Conservation (phyloP, 805 yeast species). For the Torulaspora microellipsoides region DNA sequence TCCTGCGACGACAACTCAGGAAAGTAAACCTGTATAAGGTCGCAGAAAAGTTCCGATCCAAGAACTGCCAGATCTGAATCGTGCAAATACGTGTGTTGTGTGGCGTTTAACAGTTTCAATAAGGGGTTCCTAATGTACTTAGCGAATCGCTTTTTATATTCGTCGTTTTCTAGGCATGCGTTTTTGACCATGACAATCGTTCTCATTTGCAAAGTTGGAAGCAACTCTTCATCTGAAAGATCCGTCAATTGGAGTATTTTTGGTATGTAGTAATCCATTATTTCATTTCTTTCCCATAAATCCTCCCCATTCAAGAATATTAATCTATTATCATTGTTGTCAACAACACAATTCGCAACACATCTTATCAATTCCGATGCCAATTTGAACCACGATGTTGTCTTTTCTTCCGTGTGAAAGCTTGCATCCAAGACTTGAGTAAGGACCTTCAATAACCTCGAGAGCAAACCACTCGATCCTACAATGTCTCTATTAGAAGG, state of each 20-base stretch:
- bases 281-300: slow-evolving; percentile 6
- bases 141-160: slow-evolving; percentile 16
- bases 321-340: slow-evolving; percentile 29
- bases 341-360: slow-evolving; percentile 32
- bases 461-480: slow-evolving; percentile 27
- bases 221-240: slow-evolving; percentile 6
- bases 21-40: slow-evolving; percentile 14
- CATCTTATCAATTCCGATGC: slow-evolving; percentile 32
- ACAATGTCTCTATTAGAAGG: slow-evolving; percentile 30
- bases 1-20: slow-evolving; percentile 9
- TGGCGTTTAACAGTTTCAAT: slow-evolving; percentile 10
- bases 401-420: slow-evolving; percentile 8
- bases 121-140: slow-evolving; percentile 17
- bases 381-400: slow-evolving; percentile 17
- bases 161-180: slow-evolving; percentile 24
- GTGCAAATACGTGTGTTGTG: slow-evolving; percentile 13
- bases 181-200: slow-evolving; percentile 28
- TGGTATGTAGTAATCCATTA: slow-evolving; percentile 20
- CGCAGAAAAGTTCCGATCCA: slow-evolving; percentile 23
- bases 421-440: slow-evolving; percentile 13
- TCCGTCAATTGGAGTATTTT: slow-evolving; percentile 15
- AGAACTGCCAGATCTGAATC: slow-evolving; percentile 15
- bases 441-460: slow-evolving; percentile 18
- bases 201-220: slow-evolving; percentile 24
- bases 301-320: slow-evolving; percentile 8